These are phyloP conservation scores for Penicillium aurantiogriseum DNA, from an alignment of 2,329 filamentous ascomycete genomes.

Conservation along the genomic window DNA sequence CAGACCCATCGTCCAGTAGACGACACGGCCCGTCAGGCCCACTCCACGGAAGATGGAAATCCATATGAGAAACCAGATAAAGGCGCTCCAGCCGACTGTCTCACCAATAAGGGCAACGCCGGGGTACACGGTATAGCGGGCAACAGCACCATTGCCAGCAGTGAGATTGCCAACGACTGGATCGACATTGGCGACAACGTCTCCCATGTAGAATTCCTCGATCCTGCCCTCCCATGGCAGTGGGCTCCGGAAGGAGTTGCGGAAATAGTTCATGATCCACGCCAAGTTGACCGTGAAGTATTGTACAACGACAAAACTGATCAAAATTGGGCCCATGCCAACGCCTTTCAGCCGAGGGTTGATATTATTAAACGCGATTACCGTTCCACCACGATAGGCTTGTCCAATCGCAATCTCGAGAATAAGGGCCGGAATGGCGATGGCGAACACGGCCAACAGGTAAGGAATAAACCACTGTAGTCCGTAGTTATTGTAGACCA, in stretches of 20 bases:
- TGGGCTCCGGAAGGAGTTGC: conserved; percentile 55
- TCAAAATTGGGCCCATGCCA: conserved; percentile 53
- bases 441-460: conserved; percentile 54
- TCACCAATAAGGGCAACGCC: conserved; percentile 52
- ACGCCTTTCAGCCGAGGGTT: conserved; percentile 54
- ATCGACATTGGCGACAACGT: conserved; percentile 51
- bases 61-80: conserved; percentile 61
- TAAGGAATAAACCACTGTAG: conserved; percentile 63
- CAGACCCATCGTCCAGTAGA: conserved; percentile 62
- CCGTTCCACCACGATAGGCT: conserved; percentile 56
- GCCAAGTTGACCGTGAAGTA: conserved; percentile 59
- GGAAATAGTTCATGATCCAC: conserved; percentile 61
- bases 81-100: conserved; percentile 58
- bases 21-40: conserved; percentile 57
- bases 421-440: conserved; percentile 57
- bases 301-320: conserved; percentile 56
- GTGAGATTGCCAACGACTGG: conserved; percentile 44
- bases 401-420: conserved; percentile 55
- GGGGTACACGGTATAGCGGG: conserved; percentile 50
- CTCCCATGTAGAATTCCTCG: conserved; percentile 53
- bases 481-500: conserved; percentile 60
- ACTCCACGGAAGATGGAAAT: conserved; percentile 60
- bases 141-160: conserved; percentile 40
- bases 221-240: conserved; percentile 54
- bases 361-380: conserved; percentile 56